These are phyloP conservation scores for Suillus subaureus DNA, from an alignment of 768 basidiomycete species.

Conservation along the genomic window DNA sequence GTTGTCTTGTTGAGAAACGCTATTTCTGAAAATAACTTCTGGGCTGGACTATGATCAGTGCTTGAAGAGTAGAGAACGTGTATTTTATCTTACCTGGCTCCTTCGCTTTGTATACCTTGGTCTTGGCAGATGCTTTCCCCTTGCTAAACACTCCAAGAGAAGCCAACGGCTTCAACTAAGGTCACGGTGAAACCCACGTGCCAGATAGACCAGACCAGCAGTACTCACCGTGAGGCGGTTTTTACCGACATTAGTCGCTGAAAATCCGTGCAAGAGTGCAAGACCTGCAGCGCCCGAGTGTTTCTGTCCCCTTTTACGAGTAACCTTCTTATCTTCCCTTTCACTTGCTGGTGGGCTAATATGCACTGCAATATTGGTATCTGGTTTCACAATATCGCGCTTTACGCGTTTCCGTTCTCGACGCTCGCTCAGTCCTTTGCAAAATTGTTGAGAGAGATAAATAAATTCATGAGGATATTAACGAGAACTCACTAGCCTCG, in stretches of 20 bases:
- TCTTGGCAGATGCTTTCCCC: slow-evolving; percentile 37
- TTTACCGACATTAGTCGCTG: slow-evolving; percentile 39
- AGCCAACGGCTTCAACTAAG: slow-evolving; percentile 32
- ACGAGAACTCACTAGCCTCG: slow-evolving; percentile 34
- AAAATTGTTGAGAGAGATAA: background rate
- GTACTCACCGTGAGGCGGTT: slow-evolving; percentile 37
- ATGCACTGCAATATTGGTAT: background rate
- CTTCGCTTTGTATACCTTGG: slow-evolving; percentile 17
- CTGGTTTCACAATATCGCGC: slow-evolving; percentile 51
- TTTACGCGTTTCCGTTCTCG: slow-evolving; percentile 64
- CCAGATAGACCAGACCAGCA: background rate
- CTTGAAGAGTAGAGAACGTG: background rate
- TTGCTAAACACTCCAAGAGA: slow-evolving; percentile 39
- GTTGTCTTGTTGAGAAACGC: slow-evolving; percentile 42
- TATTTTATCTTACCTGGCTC: slow-evolving; percentile 17
- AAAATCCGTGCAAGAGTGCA: slow-evolving; percentile 40
- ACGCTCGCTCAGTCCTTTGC: slow-evolving; percentile 62
- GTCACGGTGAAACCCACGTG: background rate
- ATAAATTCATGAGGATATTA: background rate
- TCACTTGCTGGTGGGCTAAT: slow-evolving; percentile 13
- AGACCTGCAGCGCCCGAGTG: slow-evolving; percentile 26
- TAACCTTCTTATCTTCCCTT: slow-evolving; percentile 15
- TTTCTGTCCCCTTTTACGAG: slow-evolving; percentile 24
- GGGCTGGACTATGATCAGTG: slow-evolving; percentile 11
- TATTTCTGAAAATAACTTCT: slow-evolving; percentile 47